Evolutionary conservation across 441 rosid genomes (phyloP), one percentile per base, ranked within the genome.

Genomic region (Lepidium campestre): DNA sequence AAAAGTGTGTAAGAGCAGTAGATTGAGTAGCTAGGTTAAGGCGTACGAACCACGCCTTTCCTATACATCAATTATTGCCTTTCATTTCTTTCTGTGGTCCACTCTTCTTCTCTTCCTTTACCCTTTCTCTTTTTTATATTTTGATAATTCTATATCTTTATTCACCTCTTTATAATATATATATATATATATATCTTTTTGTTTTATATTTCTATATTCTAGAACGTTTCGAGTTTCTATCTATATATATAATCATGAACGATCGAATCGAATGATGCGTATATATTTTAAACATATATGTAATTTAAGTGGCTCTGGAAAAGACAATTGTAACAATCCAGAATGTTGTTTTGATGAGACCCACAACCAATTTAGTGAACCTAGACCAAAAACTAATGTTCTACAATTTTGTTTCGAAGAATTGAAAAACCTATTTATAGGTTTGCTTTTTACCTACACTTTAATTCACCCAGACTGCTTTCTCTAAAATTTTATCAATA

Each of bases 11-110:
- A 12, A 22, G 3, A 7, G 39, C 10, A 67, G 20, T 7, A 36
- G 29, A 11, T 11, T 56, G 27, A 29, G 31, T 29, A 32, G 48
- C 32, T 44, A 17, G 56, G 57, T n/a, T 35, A 45, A 62, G 63
- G 63, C 63, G 57, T 70, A 62, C 68, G 49, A 70, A 62, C 74
- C 57, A 70, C 34, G 34, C 68, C 41, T 70, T 63, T 37, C 2
- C 42, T 62, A 36, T 62, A 36, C 25, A 40, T 54, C 69, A 62
- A 70, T 62, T 62, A 62, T 71, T 71, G 69, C 64, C 64, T 25
- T 47, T 25, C 48, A 52, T 4, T 27, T 27, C n/a, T 35, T 39
- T 70, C 25, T 32, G 55, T 61, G 74, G 74, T 53, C 74, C 74
- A 61, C 48, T 53, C 40, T 61, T 53, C 10, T 52, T 42, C 12